Evolutionary conservation across 257 asterid genomes (phyloP).

Genomic region (Handroanthus guayacan): DNA sequence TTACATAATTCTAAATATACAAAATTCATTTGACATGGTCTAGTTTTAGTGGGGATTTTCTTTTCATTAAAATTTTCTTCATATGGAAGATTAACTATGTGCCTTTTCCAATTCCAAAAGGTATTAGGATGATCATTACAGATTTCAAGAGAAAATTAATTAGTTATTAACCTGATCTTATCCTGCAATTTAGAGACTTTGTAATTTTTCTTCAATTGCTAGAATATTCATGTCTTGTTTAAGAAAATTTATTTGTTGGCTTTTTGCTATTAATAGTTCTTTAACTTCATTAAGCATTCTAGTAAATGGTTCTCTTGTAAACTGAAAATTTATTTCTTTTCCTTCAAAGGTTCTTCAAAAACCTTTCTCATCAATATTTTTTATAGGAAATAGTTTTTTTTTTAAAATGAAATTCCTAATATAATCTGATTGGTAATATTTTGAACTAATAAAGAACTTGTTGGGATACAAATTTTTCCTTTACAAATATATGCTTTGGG

Average conservation of each 20-base stretch:
- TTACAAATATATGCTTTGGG: no score
- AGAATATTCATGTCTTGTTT: no score
- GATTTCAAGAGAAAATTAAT: not conserved
- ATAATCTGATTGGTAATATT: constrained; percentile 2
- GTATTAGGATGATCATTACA: constrained; percentile 3
- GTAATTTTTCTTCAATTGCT: no score
- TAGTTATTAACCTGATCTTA: not conserved
- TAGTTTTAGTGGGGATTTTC: no score
- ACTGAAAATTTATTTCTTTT: no score
- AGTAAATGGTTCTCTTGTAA: not conserved
- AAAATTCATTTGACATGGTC: no score
- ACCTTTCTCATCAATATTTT: no score
- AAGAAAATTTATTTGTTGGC: not conserved
- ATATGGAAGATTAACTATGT: not conserved
- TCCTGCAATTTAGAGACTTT: no score
- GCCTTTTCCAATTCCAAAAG: not conserved
- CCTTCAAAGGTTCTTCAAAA: no score
- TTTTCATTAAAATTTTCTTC: not conserved
- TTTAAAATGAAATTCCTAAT: not conserved
- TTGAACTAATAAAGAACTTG: not conserved
- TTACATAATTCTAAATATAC: not conserved
- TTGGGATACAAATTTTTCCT: no score
- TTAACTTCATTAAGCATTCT: not conserved
- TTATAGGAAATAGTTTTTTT: no score
- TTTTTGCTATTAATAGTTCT: not conserved